Percentiles rank a stretch among this genome's conserved stretches.
phyloP scores from a whole-genome alignment of 2,329 filamentous ascomycete genomes.

The Cadophora malorum region DNA sequence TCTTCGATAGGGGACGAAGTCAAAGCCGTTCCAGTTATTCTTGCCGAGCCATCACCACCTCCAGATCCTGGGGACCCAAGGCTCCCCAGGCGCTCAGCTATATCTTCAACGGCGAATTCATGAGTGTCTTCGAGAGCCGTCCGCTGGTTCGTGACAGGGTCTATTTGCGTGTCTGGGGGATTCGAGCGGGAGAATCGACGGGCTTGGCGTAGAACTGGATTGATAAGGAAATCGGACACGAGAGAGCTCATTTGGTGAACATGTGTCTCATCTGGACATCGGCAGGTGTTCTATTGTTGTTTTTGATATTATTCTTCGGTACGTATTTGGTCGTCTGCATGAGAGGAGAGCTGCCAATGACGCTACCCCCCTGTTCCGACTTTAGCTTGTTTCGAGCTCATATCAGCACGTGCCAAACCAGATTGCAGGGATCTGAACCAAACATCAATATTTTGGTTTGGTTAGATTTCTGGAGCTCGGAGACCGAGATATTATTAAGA shows the following conservation, averaged over 20 bases:
- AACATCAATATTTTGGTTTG: constrained; percentile 2
- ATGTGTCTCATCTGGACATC: constrained; percentile 31
- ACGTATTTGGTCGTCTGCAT: constrained; percentile 6
- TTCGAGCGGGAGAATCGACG: constrained; percentile 61
- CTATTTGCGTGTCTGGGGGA: constrained; percentile 48
- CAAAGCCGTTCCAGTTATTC: constrained; percentile 31
- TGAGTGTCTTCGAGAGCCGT: constrained; percentile 27
- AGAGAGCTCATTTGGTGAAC: constrained; percentile 62
- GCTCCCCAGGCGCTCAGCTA: constrained; percentile 34
- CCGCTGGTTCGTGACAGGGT: constrained; percentile 39
- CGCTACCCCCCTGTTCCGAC: constrained; percentile 21
- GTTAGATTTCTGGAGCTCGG: not conserved
- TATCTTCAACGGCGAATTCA: constrained; percentile 39
- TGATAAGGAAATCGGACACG: constrained; percentile 70
- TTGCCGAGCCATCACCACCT: constrained; percentile 5
- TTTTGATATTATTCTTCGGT: not conserved
- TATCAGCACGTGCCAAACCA: constrained; percentile 19
- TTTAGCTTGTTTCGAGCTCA: not conserved
- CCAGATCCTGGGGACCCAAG: constrained; percentile 17
- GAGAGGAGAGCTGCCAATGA: constrained; percentile 24
- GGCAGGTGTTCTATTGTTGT: constrained; percentile 5
- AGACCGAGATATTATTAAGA: not conserved
- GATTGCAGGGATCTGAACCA: constrained; percentile 1
- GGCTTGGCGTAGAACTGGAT: constrained; percentile 69
- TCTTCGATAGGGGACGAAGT: constrained; percentile 40